phyloP scores from a whole-genome alignment of 495 filamentous ascomycete species.

The Aspergillus biplanus region DNA sequence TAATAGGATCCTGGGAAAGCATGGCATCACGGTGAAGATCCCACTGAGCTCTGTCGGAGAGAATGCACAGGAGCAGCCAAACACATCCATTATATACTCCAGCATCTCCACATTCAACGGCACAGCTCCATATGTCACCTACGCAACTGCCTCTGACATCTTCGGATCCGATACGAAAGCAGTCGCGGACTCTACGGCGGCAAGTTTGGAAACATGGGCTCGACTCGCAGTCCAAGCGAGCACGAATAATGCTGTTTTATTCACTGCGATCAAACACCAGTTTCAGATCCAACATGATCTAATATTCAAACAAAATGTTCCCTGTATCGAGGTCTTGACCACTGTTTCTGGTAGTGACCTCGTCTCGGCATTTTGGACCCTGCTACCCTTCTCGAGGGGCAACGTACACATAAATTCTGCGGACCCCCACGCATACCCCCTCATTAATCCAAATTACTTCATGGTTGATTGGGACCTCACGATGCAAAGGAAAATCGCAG shows the following conservation, averaged over 20 bases:
- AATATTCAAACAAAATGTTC: conserved; percentile 46
- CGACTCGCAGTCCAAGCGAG: conserved; percentile 28
- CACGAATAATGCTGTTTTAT: conserved; percentile 28
- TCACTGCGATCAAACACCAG: conserved; percentile 32
- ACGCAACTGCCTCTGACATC: conserved; percentile 32
- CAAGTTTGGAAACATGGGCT: conserved; percentile 34
- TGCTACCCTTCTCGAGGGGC: conserved; percentile 44
- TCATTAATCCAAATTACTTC: conserved; percentile 47
- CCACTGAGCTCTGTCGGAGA: conserved; percentile 50
- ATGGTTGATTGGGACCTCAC: conserved; percentile 44
- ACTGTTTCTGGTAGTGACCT: conserved; percentile 28
- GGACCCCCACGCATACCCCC: conserved; percentile 32
- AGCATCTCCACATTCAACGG: conserved; percentile 16
- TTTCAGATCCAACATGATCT: conserved; percentile 47
- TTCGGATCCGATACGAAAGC: conserved; percentile 32
- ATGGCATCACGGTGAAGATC: conserved; percentile 44
- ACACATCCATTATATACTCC: conserved; percentile 28
- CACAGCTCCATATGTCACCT: conserved; percentile 13
- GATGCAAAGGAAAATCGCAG: neutral
- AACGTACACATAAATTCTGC: conserved; percentile 36
- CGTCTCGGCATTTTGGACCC: conserved; percentile 41
- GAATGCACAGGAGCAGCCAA: conserved; percentile 52
- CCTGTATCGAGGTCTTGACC: conserved; percentile 42
- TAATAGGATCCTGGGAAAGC: conserved; percentile 32
- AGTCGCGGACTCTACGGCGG: conserved; percentile 28